Evolutionary conservation across 169 alveolate species (phyloP), one percentile per base, ranked within the genome.

Genomic region (Toxoplasma gondii): DNA sequence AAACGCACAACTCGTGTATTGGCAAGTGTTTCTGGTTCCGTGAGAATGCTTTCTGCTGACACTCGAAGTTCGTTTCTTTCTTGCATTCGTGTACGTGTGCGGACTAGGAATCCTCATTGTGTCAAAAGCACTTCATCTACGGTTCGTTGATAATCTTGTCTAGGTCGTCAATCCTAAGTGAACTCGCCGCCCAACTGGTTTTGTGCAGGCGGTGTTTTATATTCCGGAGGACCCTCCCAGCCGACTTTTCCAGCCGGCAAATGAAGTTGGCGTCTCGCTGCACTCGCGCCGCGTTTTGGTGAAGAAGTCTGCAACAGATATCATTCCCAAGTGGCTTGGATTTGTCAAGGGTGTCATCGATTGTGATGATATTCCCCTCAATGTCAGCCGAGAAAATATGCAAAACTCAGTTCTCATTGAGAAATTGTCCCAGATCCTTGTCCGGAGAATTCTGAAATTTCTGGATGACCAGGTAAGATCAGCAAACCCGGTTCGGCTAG

Each of bases 271-370:
- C 44, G 98, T 98, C n/a, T 96, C 99, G 2, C 97, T 98, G 95
- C 97, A 97, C 49, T 97, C 98, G 44, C 97, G 98, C 86, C 97
- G 98, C 49, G 99, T 99, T 16, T 93, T 99, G 94, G 99, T 99
- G 49, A 98, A 98, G 97, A 97, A 98, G 91, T 97, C 97, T 36
- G 99, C 99, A 58, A 97, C 96, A 44, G 98, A 98, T 49, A 97
- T 99, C 53, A 96, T 99, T 27, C 99, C 99, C 7, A 96, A 97
- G 96, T 99, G 99, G 99, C 96, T 99, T 81, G 98, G 99, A 97
- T 99, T 98, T 94, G 97, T 99, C 83, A 98, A 98, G 96, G 99
- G 99, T 19, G 99, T 99, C 53, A 99, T 99, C 24, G 99, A 99
- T 95, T 98, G 99, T 94, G 99, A 99, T 93, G 99, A 99, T 96